A percentile compares a stretch with the other conserved stretches of the same genome.
Evolutionary conservation across 352 stramenopile species (phyloP).

Genomic region (Phytophthora syringae): DNA sequence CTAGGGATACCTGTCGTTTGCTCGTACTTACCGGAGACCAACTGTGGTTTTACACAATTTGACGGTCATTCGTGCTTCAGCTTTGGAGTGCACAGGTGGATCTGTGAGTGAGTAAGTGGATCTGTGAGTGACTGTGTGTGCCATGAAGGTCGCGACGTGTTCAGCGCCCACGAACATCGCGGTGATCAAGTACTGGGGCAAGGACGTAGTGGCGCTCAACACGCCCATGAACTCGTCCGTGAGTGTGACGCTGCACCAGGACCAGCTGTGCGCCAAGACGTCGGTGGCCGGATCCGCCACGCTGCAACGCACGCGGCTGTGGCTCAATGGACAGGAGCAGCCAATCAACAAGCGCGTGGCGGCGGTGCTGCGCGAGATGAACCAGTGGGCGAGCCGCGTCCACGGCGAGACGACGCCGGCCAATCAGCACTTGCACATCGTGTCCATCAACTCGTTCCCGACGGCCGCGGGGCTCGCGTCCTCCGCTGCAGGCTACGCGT

Average conservation of each 20-base stretch:
- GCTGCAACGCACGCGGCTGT: constrained; percentile 93
- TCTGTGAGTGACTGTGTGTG: background rate
- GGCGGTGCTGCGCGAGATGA: constrained; percentile 75
- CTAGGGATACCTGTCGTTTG: background rate
- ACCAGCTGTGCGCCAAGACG: constrained; percentile 95
- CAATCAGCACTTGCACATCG: constrained; percentile 89
- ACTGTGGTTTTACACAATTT: too few relatives aligned
- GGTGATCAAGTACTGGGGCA: constrained; percentile 99
- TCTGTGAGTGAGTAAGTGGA: background rate
- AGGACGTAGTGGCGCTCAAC: constrained; percentile 91
- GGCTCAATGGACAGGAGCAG: constrained; percentile 95
- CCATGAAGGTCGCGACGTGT: constrained; percentile 84
- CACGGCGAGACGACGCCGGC: constrained; percentile 14
- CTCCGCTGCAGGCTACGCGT: constrained; percentile 97
- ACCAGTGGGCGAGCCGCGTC: constrained; percentile 42
- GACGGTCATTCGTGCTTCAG: background rate
- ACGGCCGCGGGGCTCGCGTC: constrained; percentile 97
- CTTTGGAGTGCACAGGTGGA: background rate
- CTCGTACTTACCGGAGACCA: too few relatives aligned
- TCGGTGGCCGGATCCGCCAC: constrained; percentile 71
- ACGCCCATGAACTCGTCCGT: constrained; percentile 98
- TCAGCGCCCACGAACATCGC: constrained; percentile 98
- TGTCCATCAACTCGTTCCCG: constrained; percentile 98
- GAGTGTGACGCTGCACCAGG: constrained; percentile 96
- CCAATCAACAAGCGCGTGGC: constrained; percentile 84